phyloP scores from a whole-genome alignment of 116 monocot genomes.

The Phalaenopsis hybrid region DNA sequence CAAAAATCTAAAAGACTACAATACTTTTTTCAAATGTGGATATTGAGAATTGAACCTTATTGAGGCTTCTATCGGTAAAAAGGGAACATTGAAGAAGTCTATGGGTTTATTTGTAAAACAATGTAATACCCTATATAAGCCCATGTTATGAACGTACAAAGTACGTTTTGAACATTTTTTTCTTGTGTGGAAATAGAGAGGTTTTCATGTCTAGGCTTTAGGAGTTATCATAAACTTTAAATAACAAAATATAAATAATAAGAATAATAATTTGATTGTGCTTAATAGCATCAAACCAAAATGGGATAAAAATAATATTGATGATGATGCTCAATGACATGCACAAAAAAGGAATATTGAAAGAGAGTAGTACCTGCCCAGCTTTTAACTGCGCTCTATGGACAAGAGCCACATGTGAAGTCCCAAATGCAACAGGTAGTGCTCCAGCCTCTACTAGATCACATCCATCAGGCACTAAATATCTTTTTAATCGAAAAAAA shows the following conservation, averaged over 20 bases:
- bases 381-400: conserved; percentile 79
- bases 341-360: not conserved
- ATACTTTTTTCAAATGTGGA: too few relatives aligned
- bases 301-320: not conserved
- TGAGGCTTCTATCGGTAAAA: too few relatives aligned
- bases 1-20: not conserved
- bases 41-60: too few relatives aligned
- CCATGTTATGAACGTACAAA: too few relatives aligned
- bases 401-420: conserved; percentile 94
- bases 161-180: too few relatives aligned
- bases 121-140: too few relatives aligned
- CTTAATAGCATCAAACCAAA: not conserved
- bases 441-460: conserved; percentile 86
- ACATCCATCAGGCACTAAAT: conserved; percentile 86
- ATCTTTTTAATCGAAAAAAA: conserved; percentile 23
- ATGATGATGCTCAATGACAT: too few relatives aligned
- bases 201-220: too few relatives aligned
- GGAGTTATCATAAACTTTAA: not conserved
- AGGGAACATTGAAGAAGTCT: too few relatives aligned
- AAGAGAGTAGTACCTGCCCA: conserved; percentile 56
- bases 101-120: too few relatives aligned
- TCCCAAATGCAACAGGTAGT: conserved; percentile 84
- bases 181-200: too few relatives aligned
- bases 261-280: not conserved
- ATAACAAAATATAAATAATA: not conserved